Evolutionary conservation across 2,329 filamentous ascomycete species (phyloP).

Genomic region (Hymenoscyphus fraxineus): DNA sequence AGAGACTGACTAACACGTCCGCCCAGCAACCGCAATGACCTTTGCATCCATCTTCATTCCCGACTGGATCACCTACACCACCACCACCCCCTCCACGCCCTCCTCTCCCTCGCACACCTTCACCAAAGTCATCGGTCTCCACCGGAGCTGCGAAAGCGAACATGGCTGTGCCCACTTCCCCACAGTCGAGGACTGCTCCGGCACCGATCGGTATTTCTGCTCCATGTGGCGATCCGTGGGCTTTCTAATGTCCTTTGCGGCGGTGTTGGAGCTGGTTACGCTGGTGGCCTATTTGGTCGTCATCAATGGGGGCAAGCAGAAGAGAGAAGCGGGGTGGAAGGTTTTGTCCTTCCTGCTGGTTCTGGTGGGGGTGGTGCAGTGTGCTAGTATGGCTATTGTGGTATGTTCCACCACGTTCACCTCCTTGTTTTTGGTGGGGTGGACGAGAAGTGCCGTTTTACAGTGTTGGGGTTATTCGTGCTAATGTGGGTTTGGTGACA

Average conservation of each 20-base stretch:
- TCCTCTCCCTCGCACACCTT: slow-evolving; percentile 49
- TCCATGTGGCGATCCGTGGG: slow-evolving; percentile 85
- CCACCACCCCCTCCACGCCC: slow-evolving; percentile 44
- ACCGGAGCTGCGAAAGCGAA: slow-evolving; percentile 72
- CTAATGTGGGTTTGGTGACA: slow-evolving; percentile 36
- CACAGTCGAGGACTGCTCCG: slow-evolving; percentile 57
- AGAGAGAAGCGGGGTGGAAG: slow-evolving; percentile 80
- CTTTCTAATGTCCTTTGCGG: slow-evolving; percentile 80
- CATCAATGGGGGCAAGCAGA: slow-evolving; percentile 72
- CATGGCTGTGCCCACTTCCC: slow-evolving; percentile 62
- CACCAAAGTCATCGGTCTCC: slow-evolving; percentile 71
- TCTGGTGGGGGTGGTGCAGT: slow-evolving; percentile 64
- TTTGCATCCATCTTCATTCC: slow-evolving; percentile 66
- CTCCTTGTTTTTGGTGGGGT: neutral
- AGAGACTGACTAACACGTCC: neutral
- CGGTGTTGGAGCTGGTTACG: slow-evolving; percentile 76
- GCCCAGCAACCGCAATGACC: slow-evolving; percentile 68
- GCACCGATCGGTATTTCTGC: slow-evolving; percentile 68
- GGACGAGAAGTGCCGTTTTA: neutral
- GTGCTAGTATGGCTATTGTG: slow-evolving; percentile 76
- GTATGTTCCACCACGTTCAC: slow-evolving; percentile 50
- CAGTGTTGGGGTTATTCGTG: neutral
- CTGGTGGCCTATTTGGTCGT: slow-evolving; percentile 78
- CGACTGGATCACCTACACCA: slow-evolving; percentile 65
- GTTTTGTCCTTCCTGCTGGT: slow-evolving; percentile 64